Conservation (phyloP, 495 filamentous ascomycete genomes). For the Aspergillus incahuasiensis region DNA sequence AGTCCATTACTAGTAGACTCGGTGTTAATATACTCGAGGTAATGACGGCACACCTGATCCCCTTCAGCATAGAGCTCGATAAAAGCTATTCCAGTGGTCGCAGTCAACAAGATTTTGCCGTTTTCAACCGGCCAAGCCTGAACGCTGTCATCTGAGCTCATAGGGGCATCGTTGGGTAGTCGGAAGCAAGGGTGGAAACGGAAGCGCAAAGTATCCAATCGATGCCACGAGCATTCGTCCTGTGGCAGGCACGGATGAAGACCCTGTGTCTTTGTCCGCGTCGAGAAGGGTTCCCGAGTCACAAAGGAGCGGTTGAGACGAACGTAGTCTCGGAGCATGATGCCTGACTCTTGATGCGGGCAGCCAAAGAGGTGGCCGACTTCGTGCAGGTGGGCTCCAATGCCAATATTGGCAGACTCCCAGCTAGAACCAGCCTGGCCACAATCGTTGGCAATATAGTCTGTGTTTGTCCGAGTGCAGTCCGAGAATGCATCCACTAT, state of each 20-base stretch:
- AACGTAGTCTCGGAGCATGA: conserved; percentile 86
- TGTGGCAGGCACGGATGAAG: conserved; percentile 62
- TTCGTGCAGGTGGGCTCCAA: conserved; percentile 88
- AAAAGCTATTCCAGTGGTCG: conserved; percentile 73
- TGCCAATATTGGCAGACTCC: conserved; percentile 88
- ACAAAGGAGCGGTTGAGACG: conserved; percentile 78
- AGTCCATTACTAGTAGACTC: conserved; percentile 55
- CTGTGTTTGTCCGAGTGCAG: conserved; percentile 81
- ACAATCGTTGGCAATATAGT: conserved; percentile 75
- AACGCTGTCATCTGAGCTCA: conserved; percentile 67
- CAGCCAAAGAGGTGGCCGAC: conserved; percentile 82
- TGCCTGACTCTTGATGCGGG: conserved; percentile 78
- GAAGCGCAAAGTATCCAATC: conserved; percentile 81
- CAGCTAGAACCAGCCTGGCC: conserved; percentile 82
- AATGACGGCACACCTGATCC: conserved; percentile 68
- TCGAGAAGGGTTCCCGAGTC: conserved; percentile 73
- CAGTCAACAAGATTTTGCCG: conserved; percentile 73
- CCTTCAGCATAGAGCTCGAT: conserved; percentile 75
- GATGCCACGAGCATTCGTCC: conserved; percentile 86
- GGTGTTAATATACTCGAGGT: conserved; percentile 69
- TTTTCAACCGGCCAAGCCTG: conserved; percentile 85
- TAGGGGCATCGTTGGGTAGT: conserved; percentile 67
- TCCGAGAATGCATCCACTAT: conserved; percentile 81
- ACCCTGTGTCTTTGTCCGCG: conserved; percentile 75
- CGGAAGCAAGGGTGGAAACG: conserved; percentile 88